Evolutionary conservation across 75 land plant species (phyloP).

Genomic region (Azolla pinnata): DNA sequence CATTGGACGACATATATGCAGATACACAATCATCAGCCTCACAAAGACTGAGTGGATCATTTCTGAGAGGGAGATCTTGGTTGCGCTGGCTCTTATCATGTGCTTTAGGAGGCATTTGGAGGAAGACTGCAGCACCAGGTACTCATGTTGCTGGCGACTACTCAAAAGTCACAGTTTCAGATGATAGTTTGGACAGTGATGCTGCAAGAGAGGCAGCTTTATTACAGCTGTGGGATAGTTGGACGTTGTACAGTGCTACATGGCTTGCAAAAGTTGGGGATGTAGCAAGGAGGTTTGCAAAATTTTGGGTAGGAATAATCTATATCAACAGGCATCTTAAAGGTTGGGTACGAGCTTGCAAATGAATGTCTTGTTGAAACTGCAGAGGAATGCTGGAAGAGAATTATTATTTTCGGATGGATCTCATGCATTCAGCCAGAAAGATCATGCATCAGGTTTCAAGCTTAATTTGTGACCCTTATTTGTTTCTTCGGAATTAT

Average conservation of each 20-base stretch:
- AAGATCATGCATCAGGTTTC: constrained; percentile 1
- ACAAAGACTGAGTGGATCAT: not conserved
- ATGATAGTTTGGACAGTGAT: constrained; percentile 21
- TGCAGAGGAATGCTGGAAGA: constrained; percentile 70
- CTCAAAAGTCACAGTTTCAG: not conserved
- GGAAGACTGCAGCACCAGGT: too few species aligned
- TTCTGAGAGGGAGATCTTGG: constrained; percentile 28
- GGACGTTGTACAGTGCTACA: constrained; percentile 29
- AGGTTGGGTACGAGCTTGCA: not conserved
- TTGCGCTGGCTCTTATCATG: constrained; percentile 30
- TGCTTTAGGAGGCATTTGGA: constrained; percentile 32
- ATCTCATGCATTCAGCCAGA: constrained; percentile 18
- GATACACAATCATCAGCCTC: not conserved
- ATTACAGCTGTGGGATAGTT: constrained; percentile 34
- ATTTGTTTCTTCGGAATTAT: too few species aligned
- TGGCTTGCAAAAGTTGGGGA: constrained; percentile 21
- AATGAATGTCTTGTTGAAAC: constrained; percentile 6
- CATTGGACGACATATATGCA: constrained; percentile 10
- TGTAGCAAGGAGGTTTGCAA: constrained; percentile 12
- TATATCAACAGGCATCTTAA: constrained; percentile 5
- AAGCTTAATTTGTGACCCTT: too few species aligned
- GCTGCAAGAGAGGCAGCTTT: constrained; percentile 18
- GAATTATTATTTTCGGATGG: constrained; percentile 29
- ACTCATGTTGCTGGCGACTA: not conserved
- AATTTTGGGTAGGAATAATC: constrained; percentile 58